These are phyloP conservation scores for Chamaecyparis obtusa DNA, from an alignment of 75 land plant genomes.

Conservation along the genomic window DNA sequence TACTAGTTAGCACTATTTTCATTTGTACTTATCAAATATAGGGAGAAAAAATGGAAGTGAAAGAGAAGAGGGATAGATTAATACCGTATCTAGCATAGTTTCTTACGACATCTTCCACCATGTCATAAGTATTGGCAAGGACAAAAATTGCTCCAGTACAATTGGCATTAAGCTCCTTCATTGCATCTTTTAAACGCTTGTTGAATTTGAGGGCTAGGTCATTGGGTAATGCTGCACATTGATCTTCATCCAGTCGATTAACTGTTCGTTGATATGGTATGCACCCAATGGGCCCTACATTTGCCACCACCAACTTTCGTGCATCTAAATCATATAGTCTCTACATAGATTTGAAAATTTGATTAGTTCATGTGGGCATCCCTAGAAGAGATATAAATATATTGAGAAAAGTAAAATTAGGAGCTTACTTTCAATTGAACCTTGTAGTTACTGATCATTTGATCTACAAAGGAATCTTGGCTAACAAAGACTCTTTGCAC, in stretches of 20 bases:
- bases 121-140: conserved; percentile 27
- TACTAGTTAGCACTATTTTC: background rate
- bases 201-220: conserved; percentile 16
- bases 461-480: background rate
- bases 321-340: conserved; percentile 20
- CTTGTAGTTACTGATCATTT: background rate
- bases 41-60: background rate
- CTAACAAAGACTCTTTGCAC: background rate
- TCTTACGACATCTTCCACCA: conserved; percentile 4
- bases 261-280: conserved; percentile 27
- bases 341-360: background rate
- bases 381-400: background rate
- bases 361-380: background rate
- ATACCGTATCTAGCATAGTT: conserved; percentile 19
- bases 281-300: conserved; percentile 31
- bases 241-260: background rate
- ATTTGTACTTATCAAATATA: background rate
- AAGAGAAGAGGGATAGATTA: background rate
- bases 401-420: background rate
- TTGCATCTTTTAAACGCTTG: background rate
- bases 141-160: conserved; percentile 17
- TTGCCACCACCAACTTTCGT: conserved; percentile 22
- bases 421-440: conserved; percentile 7
- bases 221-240: conserved; percentile 15
- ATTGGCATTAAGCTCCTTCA: conserved; percentile 19